phyloP scores from a whole-genome alignment of 176 grass and related monocot genomes.

The Aegilops longissima region DNA sequence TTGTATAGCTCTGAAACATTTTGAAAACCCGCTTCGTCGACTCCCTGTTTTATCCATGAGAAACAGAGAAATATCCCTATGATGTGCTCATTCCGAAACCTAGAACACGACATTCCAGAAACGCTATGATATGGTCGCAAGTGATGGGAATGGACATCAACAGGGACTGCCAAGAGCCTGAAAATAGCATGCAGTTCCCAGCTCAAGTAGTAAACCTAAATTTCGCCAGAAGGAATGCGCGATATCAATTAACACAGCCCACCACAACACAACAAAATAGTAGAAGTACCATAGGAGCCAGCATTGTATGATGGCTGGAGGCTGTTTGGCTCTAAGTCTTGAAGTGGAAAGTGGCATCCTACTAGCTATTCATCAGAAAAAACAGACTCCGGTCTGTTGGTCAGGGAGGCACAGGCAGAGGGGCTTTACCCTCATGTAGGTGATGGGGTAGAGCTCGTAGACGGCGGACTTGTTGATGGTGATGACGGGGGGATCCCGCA shows the following conservation, averaged over 20 bases:
- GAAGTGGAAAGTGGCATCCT: background rate
- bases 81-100: background rate
- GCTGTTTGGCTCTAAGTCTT: background rate
- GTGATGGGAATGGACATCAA: background rate
- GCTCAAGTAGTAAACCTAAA: background rate
- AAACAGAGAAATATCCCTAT: background rate
- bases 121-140: background rate
- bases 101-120: background rate
- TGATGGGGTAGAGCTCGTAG: constrained; percentile 54
- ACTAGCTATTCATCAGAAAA: background rate
- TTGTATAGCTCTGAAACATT: background rate
- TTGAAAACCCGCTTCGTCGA: background rate
- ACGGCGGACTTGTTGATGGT: constrained; percentile 65
- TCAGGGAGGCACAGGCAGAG: background rate
- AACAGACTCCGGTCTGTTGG: background rate
- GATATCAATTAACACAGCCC: background rate
- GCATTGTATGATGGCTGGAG: background rate
- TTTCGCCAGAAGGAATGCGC: background rate
- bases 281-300: background rate
- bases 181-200: background rate
- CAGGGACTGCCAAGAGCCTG: background rate
- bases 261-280: background rate
- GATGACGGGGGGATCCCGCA: constrained; percentile 60
- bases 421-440: constrained; percentile 58
- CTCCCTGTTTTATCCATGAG: background rate